These are phyloP conservation scores for Brettanomyces bruxellensis DNA, from an alignment of 805 yeast species.

Conservation along the genomic window DNA sequence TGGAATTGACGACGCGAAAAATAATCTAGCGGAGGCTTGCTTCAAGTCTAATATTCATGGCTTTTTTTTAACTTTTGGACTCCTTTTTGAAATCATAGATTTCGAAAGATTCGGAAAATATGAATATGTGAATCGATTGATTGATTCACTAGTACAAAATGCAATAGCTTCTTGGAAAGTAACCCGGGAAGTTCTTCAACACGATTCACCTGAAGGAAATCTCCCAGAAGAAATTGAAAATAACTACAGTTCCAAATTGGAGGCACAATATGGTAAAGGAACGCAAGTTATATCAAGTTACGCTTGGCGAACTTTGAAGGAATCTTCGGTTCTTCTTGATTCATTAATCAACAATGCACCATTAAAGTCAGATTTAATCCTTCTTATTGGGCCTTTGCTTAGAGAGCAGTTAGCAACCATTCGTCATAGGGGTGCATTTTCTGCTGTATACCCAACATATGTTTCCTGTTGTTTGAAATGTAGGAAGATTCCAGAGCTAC, in stretches of 20 bases:
- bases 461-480: conserved; percentile 58
- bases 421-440: conserved; percentile 87
- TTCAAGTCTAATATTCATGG: conserved; percentile 57
- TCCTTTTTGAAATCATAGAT: conserved; percentile 22
- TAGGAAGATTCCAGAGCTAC: conserved; percentile 23
- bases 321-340: conserved; percentile 50
- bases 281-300: conserved; percentile 49
- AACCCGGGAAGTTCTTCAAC: conserved; percentile 42
- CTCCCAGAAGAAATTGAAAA: conserved; percentile 38
- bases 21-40: conserved; percentile 34
- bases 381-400: conserved; percentile 42
- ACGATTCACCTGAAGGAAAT: conserved; percentile 66
- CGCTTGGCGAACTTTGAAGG: conserved; percentile 80
- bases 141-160: conserved; percentile 6
- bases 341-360: conserved; percentile 15
- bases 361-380: conserved; percentile 21
- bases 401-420: conserved; percentile 62
- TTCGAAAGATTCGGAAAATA: conserved; percentile 3
- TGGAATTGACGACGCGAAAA: conserved; percentile 25
- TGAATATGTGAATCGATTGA: conserved; percentile 1
- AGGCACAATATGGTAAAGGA: conserved; percentile 25
- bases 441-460: conserved; percentile 79
- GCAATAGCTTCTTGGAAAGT: conserved; percentile 31
- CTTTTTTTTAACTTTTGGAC: conserved; percentile 47
- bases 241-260: conserved; percentile 24